Base-by-base conservation (phyloP, 1,284 basidiomycete species). In the Polyporus tsugae region DNA sequence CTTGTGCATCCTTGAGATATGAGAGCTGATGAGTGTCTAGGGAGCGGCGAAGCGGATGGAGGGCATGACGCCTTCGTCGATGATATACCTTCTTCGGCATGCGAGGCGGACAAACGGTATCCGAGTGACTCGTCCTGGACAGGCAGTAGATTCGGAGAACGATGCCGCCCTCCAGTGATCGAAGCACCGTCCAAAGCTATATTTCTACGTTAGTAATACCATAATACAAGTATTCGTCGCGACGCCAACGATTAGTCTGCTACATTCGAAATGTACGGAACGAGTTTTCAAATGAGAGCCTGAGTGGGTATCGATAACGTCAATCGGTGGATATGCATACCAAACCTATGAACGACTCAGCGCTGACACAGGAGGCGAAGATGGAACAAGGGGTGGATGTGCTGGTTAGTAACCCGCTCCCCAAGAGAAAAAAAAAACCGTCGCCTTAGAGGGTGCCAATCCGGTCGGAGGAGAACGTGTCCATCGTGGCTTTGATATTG, bases 31-130 rank as follows among this genome's bases (percentile, higher is more conserved):
- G n/a, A 29, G 60, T 36, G 15, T 35, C 15, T 53, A 95, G 93
- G 94, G 94, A 29, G 91, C 91, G 15, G 94, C 91, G 19, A 94
- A 94, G 77, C 83, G 94, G 41, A 94, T 95, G 89, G 94, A 95
- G 75, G 94, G 94, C 7, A 94, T 95, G 87, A 95, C 94, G 7
- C 92, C 94, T 2, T 85, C 89, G 0, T 88, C 88, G 0, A 81
- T 92, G 22, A 83, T 94, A 9, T 83, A 84, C 55, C 77, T 95
- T 36, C 80, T 95, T 67, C 86, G 86, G 72, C 84, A 92, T 76
- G 88, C 91, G 13, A 89, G 88, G 15, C 58, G 58, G 19, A 39
- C 58, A 19, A 60, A 60, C 11, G 38, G 36, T 38, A 25, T 60
- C 10, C 22, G 38, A 22, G 38, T 10, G 13, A 22, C 15, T 15